Conservation (phyloP, 176 grass and related monocot species). For the Cenchrus americanus region DNA sequence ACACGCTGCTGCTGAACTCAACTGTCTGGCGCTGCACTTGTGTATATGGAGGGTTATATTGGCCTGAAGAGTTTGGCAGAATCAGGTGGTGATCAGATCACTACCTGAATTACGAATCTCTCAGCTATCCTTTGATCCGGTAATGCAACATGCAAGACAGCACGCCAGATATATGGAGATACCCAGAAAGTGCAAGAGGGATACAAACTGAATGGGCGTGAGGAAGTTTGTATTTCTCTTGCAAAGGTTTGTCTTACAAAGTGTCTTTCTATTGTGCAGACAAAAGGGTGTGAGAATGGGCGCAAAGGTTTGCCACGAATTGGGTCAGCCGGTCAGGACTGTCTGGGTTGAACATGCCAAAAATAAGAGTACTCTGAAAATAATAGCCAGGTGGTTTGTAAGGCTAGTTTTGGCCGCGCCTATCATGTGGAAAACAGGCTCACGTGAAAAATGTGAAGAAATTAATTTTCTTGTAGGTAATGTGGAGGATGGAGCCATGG, state of each 20-base stretch:
- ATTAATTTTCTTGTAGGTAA: not conserved
- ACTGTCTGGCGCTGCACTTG: not conserved
- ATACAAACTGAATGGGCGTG: not conserved
- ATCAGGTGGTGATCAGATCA: not conserved
- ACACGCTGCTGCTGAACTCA: not conserved
- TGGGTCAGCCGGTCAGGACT: no score
- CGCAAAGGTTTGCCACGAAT: not conserved
- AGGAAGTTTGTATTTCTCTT: no score
- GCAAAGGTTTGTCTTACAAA: no score
- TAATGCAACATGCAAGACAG: not conserved
- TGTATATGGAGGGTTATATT: not conserved
- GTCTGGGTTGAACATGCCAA: no score
- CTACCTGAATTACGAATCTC: constrained; percentile 35
- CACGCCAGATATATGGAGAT: constrained; percentile 2
- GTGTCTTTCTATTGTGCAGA: not conserved
- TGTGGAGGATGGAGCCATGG: not conserved
- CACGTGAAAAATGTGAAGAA: not conserved
- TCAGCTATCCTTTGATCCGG: not conserved
- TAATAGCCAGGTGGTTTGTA: not conserved
- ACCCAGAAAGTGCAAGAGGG: not conserved
- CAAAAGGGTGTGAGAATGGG: not conserved
- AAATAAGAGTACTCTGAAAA: no score
- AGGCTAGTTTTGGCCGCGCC: not conserved
- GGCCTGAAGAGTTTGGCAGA: not conserved
- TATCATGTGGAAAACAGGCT: not conserved